Percentiles rank a stretch among this genome's conserved stretches.
phyloP scores from a whole-genome alignment of 768 basidiomycete species.

The Aureoboletus auriporus region DNA sequence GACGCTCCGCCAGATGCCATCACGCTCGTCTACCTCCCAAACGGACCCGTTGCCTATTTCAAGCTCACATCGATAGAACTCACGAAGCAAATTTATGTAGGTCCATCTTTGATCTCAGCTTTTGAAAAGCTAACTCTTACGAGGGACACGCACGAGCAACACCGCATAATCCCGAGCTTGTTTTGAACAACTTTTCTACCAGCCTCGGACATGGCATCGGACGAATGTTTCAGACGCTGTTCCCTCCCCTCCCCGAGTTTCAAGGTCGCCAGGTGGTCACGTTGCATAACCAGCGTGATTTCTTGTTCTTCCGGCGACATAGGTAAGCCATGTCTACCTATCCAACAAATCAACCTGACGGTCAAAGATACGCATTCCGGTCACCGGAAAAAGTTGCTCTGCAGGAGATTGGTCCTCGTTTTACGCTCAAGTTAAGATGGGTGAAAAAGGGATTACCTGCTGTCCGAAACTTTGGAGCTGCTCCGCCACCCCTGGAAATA shows the following conservation, averaged over 20 bases:
- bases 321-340: constrained; percentile 46
- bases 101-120: constrained; percentile 22
- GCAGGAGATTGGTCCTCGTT: constrained; percentile 97
- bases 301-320: constrained; percentile 95
- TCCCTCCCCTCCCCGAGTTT: constrained; percentile 93
- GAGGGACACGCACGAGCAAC: constrained; percentile 92
- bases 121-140: constrained; percentile 6
- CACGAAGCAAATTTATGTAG: constrained; percentile 80
- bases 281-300: constrained; percentile 95
- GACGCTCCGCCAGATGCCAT: constrained; percentile 67
- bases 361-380: constrained; percentile 79
- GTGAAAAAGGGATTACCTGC: constrained; percentile 86
- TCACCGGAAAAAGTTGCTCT: constrained; percentile 87
- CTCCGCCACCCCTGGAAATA: constrained; percentile 52
- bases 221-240: constrained; percentile 93
- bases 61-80: constrained; percentile 86
- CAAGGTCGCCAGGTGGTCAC: constrained; percentile 97
- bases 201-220: constrained; percentile 91
- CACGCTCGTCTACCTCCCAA: constrained; percentile 85
- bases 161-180: constrained; percentile 90
- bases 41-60: constrained; percentile 94
- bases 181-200: constrained; percentile 92
- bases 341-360: constrained; percentile 5
- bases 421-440: constrained; percentile 91
- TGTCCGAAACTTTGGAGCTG: constrained; percentile 64